Evolutionary conservation across 2,329 filamentous ascomycete species (phyloP), one percentile per base, ranked within the genome.

Genomic region (Herpotrichia juniperi): DNA sequence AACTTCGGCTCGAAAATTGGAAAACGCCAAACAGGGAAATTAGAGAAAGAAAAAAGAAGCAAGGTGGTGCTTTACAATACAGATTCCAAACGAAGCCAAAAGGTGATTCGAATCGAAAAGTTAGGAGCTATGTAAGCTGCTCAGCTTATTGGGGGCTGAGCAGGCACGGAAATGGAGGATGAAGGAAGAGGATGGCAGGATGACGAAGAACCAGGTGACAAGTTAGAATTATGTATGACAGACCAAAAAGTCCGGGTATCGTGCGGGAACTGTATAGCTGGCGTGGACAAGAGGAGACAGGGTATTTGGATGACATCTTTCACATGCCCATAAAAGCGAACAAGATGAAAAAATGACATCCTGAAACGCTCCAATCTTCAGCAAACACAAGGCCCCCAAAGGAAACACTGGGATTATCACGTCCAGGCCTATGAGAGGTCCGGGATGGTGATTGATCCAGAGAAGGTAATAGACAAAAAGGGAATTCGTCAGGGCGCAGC

Each of bases 401-500:
- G 42, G 9, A 22, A 39, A 50, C n/a, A 34, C 21, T 22, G 22
- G 21, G 40, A 34, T 44, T 2, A 28, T 16, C 26, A 40, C 19
- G 25, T 39, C 44, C 31, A 28, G n/a, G 44, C 19, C 31, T 16
- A 26, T 14, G 22, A 31, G 21, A 8, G 48, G 31, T 43, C 46
- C 24, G 19, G 30, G 42, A 22, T 16, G 25, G 21, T 40, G 37
- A 40, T n/a, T 9, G 7, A 48, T 47, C 48, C 42, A 28, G 16
- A 48, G 51, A 58, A 57, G 48, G 47, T 48, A 58, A 57, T 44
- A 53, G 53, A 51, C 39, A 50, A n/a, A 51, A 63, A 57, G 51
- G 54, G 65, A 61, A 65, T 14, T 58, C 45, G 59, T 70, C 63
- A 58, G 67, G 46, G 59, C 11, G 56, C 56, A 39, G 56, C 57